phyloP scores from a whole-genome alignment of 305 asterid species.

The Solanum hybrid region DNA sequence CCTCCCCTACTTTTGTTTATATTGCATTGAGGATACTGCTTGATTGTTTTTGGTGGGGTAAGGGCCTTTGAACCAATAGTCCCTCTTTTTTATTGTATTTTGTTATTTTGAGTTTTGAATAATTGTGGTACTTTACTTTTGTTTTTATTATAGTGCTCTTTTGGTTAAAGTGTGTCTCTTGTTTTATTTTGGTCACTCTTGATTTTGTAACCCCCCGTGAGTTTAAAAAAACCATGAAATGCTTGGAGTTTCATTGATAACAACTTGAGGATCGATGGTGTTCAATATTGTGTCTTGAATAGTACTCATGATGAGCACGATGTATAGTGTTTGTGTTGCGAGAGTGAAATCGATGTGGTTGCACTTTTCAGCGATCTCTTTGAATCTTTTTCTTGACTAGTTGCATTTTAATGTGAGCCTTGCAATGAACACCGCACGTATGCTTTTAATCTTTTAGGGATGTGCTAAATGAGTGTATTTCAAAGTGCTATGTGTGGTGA shows the following conservation, averaged over 20 bases:
- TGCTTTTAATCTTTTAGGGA: not conserved
- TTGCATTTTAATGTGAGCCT: not conserved
- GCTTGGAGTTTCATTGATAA: not conserved
- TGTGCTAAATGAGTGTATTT: not conserved
- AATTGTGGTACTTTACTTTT: no score
- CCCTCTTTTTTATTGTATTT: not conserved
- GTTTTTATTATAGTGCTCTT: not conserved
- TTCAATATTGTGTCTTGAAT: not conserved
- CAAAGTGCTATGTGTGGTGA: not conserved
- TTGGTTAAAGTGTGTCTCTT: no score
- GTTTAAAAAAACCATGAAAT: no score
- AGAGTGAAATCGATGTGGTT: not conserved
- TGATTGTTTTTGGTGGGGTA: no score
- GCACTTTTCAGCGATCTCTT: not conserved
- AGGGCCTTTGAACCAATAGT: not conserved
- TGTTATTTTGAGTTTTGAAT: no score
- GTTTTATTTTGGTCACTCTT: not conserved
- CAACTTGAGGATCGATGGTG: no score
- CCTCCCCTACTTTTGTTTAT: not conserved
- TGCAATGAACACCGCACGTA: not conserved
- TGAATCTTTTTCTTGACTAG: not conserved
- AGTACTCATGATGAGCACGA: not conserved
- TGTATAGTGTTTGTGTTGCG: not conserved
- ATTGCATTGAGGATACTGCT: not conserved
- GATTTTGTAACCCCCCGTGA: not conserved